Percentiles rank a stretch among this genome's conserved stretches.
Conservation (phyloP, 495 filamentous ascomycete genomes). For the Trichoderma erinaceum region DNA sequence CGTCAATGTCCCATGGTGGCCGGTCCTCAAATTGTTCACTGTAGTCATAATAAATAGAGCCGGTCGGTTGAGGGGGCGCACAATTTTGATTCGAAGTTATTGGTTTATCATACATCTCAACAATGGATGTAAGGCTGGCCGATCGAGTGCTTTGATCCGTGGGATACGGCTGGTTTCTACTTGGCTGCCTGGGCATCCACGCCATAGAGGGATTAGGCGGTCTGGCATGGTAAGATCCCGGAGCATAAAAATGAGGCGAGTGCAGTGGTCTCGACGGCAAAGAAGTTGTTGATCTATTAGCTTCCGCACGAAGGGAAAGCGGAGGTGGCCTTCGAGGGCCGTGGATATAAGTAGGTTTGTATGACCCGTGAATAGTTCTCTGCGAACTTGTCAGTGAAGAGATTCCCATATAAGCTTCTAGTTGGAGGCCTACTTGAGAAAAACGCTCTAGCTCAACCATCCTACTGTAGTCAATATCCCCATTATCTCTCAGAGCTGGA, state of each 20-base stretch:
- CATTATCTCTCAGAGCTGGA: constrained; percentile 50
- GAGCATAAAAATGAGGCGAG: constrained; percentile 21
- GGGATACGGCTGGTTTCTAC: constrained; percentile 17
- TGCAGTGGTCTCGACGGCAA: constrained; percentile 27
- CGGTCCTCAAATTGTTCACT: constrained; percentile 43
- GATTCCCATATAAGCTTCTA: background rate
- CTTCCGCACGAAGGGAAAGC: constrained; percentile 28
- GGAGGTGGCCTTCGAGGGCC: constrained; percentile 31
- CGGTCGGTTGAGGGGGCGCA: constrained; percentile 1
- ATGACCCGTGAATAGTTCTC: constrained; percentile 38
- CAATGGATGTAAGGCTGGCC: constrained; percentile 36
- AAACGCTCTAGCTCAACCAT: constrained; percentile 45
- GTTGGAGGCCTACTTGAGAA: constrained; percentile 33
- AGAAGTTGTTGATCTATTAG: constrained; percentile 32
- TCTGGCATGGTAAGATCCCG: constrained; percentile 14
- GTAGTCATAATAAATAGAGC: constrained; percentile 44
- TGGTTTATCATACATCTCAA: constrained; percentile 36
- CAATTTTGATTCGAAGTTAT: constrained; percentile 17
- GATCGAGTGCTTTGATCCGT: constrained; percentile 26
- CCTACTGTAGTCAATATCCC: constrained; percentile 42
- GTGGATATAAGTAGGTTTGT: constrained; percentile 34
- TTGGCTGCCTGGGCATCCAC: constrained; percentile 3
- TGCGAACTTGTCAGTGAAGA: constrained; percentile 22
- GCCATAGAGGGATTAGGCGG: background rate
- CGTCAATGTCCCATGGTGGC: constrained; percentile 1